A percentile compares a stretch with the other conserved stretches of the same genome.
These are phyloP conservation scores for Trametes elegans DNA, from an alignment of 768 basidiomycete species.

Conservation along the genomic window DNA sequence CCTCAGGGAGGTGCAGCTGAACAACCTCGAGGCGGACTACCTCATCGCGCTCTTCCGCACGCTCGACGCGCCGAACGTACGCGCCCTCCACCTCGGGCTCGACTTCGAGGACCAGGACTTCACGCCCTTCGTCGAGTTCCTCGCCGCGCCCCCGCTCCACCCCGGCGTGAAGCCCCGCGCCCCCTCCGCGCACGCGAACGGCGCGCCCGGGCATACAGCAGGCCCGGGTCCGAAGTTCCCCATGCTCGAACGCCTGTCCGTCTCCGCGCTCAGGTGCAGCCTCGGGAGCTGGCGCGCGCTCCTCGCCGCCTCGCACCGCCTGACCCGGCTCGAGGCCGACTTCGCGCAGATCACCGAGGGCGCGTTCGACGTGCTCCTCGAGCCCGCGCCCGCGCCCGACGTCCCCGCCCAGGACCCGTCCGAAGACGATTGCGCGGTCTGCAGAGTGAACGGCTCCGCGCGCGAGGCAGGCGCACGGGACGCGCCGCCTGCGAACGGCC, in stretches of 20 bases:
- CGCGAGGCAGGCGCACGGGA: conserved; percentile 7
- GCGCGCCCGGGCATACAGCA: not conserved
- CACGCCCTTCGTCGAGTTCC: conserved; percentile 39
- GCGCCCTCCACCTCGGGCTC: conserved; percentile 46
- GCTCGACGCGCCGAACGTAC: conserved; percentile 45
- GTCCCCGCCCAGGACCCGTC: not conserved
- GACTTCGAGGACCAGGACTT: conserved; percentile 45
- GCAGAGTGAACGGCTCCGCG: not conserved
- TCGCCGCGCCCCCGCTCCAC: conserved; percentile 16
- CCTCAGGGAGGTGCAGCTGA: conserved; percentile 48
- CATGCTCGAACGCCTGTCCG: conserved; percentile 24
- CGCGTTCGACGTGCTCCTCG: conserved; percentile 20
- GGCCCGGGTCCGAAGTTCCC: conserved; percentile 22
- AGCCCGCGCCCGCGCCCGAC: not conserved
- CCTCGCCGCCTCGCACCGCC: conserved; percentile 31
- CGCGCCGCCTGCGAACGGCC: too few species aligned
- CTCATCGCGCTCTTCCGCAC: conserved; percentile 45
- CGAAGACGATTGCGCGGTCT: not conserved
- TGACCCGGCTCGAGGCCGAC: conserved; percentile 43
- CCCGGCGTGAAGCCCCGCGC: not conserved
- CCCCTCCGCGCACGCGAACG: not conserved
- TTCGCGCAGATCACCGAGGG: conserved; percentile 34
- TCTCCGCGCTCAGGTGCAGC: conserved; percentile 26
- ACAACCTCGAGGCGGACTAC: conserved; percentile 56
- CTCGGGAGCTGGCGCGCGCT: conserved; percentile 25